Evolutionary conservation across 176 grass and related monocot genomes (phyloP).

Genomic region (Bromus sterilis): DNA sequence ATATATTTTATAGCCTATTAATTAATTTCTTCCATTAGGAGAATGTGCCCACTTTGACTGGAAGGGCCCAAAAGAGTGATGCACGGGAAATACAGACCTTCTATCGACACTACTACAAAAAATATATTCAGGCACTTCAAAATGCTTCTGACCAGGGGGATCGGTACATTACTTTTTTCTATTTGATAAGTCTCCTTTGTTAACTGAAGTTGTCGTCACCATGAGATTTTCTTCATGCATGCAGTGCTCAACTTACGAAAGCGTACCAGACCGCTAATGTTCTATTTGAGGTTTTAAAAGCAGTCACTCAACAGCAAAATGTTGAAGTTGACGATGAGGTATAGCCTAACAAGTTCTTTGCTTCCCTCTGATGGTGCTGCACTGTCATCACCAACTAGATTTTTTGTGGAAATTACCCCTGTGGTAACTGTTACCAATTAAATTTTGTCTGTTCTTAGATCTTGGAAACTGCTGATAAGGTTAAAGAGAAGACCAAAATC

Average conservation of each 20-base stretch:
- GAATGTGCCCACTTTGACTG: constrained; percentile 65
- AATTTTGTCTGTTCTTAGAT: constrained; percentile 49
- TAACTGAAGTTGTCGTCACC: background rate
- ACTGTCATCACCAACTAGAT: constrained; percentile 1
- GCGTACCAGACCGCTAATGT: constrained; percentile 90
- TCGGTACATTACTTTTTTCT: constrained; percentile 30
- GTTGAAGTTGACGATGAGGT: constrained; percentile 95
- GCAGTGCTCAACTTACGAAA: constrained; percentile 76
- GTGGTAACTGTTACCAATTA: background rate
- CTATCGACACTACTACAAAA: constrained; percentile 83
- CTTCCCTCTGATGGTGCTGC: background rate
- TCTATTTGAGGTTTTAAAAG: constrained; percentile 91
- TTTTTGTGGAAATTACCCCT: constrained; percentile 6
- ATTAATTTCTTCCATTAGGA: constrained; percentile 41
- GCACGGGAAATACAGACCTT: constrained; percentile 88
- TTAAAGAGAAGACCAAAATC: constrained; percentile 87
- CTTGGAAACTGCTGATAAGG: constrained; percentile 67
- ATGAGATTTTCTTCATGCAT: constrained; percentile 21
- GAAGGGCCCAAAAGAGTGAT: constrained; percentile 68
- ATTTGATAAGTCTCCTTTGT: constrained; percentile 26
- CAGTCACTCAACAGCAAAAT: constrained; percentile 71
- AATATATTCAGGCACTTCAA: constrained; percentile 90
- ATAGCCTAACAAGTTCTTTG: constrained; percentile 16
- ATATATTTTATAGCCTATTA: background rate
- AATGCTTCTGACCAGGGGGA: constrained; percentile 74